phyloP scores from a whole-genome alignment of 306 rosid genomes.

The Dalbergia oliveri region DNA sequence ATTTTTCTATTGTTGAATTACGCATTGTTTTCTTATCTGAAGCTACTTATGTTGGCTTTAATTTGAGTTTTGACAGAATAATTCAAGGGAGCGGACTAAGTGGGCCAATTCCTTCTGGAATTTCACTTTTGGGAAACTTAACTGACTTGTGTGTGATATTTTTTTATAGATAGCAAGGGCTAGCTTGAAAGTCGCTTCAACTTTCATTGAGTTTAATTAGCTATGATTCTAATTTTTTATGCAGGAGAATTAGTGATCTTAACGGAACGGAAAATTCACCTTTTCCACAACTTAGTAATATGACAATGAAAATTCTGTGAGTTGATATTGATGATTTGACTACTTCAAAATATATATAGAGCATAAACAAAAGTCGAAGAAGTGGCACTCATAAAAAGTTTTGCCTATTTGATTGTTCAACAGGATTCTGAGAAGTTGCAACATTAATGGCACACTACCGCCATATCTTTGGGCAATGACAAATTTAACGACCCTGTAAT shows the following conservation, averaged over 20 bases:
- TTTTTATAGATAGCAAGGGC: not conserved
- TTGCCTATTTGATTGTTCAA: constrained; percentile 10
- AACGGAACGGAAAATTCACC: constrained; percentile 49
- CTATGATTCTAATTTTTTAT: constrained; percentile 21
- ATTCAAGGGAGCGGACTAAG: constrained; percentile 70
- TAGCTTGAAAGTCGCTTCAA: not conserved
- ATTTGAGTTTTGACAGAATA: constrained; percentile 37
- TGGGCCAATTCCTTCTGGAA: constrained; percentile 71
- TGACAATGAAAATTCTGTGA: constrained; percentile 57
- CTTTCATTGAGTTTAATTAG: not conserved
- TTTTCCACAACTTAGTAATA: too few relatives aligned
- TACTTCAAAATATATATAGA: constrained; percentile 41
- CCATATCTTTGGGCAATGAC: not conserved
- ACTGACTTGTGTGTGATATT: constrained; percentile 62
- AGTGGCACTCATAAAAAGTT: not conserved
- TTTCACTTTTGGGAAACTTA: constrained; percentile 49
- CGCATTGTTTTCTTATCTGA: too few relatives aligned
- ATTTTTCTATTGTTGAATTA: not conserved
- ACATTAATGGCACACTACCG: constrained; percentile 46
- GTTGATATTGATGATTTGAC: constrained; percentile 30
- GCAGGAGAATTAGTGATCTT: constrained; percentile 76
- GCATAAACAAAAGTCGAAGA: constrained; percentile 23
- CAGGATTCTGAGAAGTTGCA: constrained; percentile 45
- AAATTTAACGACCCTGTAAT: constrained; percentile 35
- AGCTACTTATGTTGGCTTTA: too few relatives aligned